Conservation (phyloP, 164 flowering plant genomes). For the Platanus orientalis region DNA sequence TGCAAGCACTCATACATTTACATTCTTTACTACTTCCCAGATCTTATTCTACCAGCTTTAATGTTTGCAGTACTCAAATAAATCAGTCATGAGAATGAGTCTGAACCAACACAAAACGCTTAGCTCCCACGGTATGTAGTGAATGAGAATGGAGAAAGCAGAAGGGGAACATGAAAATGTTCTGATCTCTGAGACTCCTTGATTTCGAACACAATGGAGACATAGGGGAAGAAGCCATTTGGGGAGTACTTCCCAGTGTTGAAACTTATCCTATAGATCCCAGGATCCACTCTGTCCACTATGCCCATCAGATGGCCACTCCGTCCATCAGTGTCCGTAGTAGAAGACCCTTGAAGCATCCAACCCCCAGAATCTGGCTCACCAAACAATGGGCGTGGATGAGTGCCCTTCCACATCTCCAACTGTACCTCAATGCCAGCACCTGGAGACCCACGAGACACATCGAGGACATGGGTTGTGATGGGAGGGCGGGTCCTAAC, state of each 20-base stretch:
- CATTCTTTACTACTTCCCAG: too few relatives aligned
- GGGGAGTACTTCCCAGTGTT: constrained; percentile 76
- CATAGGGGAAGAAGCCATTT: constrained; percentile 81
- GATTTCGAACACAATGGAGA: constrained; percentile 79
- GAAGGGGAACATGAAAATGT: constrained; percentile 93
- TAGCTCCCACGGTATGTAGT: constrained; percentile 95
- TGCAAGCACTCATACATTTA: too few relatives aligned
- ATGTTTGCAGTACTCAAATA: too few relatives aligned
- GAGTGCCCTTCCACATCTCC: constrained; percentile 61
- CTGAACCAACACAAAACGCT: constrained; percentile 7
- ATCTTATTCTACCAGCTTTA: too few relatives aligned
- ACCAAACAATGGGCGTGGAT: constrained; percentile 38
- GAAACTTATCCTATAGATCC: constrained; percentile 76
- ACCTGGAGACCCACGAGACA: constrained; percentile 75
- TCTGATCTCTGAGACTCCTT: constrained; percentile 63
- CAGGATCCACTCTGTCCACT: constrained; percentile 55
- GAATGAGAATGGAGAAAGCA: constrained; percentile 86
- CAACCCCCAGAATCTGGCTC: constrained; percentile 37
- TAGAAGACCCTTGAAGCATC: constrained; percentile 55
- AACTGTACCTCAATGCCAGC: constrained; percentile 68
- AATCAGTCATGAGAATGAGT: too few relatives aligned
- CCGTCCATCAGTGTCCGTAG: constrained; percentile 81
- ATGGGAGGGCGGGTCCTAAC: constrained; percentile 77
- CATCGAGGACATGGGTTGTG: constrained; percentile 90
- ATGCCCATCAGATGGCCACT: constrained; percentile 65